Percentiles rank a stretch among this genome's conserved stretches.
Conservation (phyloP, 805 yeast species). For the Suhomyces pyralidae region DNA sequence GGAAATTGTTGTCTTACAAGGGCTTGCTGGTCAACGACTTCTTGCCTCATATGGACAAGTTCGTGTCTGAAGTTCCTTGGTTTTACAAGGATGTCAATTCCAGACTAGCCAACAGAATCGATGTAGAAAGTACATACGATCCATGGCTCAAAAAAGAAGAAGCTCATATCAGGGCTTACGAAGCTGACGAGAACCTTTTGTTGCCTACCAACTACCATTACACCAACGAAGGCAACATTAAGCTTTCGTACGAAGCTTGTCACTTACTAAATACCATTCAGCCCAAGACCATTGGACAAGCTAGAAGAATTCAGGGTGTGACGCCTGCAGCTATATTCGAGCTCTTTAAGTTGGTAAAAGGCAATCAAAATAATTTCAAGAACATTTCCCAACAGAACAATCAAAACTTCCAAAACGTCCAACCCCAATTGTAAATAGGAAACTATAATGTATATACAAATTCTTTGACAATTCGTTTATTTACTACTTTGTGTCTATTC, state of each 20-base stretch:
- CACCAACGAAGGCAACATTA: conserved; percentile 43
- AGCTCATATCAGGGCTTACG: conserved; percentile 69
- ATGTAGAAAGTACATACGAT: conserved; percentile 78
- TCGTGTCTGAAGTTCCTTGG: conserved; percentile 19
- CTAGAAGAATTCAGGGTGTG: conserved; percentile 89
- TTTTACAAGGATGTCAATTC: conserved; percentile 21
- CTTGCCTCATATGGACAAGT: conserved; percentile 24
- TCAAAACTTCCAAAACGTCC: not conserved
- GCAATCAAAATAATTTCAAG: conserved; percentile 11
- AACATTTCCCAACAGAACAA: not conserved
- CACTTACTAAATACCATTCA: conserved; percentile 65
- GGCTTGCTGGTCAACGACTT: conserved; percentile 33
- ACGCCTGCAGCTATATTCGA: conserved; percentile 92
- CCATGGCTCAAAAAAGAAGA: conserved; percentile 76
- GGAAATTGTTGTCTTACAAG: conserved; percentile 64
- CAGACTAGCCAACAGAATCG: conserved; percentile 57
- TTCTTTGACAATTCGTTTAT: no score
- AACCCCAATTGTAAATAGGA: not conserved
- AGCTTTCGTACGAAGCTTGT: conserved; percentile 74
- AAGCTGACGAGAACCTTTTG: conserved; percentile 72
- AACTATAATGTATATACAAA: no score
- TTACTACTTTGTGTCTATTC: no score
- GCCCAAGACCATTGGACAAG: conserved; percentile 93
- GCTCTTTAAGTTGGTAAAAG: conserved; percentile 54
- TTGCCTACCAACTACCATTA: conserved; percentile 74